Conservation (phyloP, 345 rosid species). For the Acer campestre region DNA sequence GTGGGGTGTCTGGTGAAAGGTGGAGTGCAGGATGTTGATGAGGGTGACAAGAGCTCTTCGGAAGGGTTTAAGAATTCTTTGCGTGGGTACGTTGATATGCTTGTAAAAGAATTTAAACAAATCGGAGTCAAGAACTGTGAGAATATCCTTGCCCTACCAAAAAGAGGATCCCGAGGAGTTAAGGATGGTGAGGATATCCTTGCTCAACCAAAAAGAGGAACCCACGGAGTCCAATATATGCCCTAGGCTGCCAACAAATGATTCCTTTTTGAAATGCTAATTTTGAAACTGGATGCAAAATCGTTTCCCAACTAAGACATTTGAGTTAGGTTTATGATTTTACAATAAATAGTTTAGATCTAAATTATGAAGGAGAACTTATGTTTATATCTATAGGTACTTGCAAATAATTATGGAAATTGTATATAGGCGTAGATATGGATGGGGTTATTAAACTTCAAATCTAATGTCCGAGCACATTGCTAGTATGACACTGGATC, state of each 20-base stretch:
- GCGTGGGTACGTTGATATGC: slow-evolving; percentile 35
- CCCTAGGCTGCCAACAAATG: slow-evolving; percentile 16
- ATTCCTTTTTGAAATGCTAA: slow-evolving; percentile 8
- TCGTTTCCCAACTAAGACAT: slow-evolving; percentile 8
- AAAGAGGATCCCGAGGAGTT: neutral
- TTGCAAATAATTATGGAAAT: neutral
- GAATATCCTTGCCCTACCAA: slow-evolving; percentile 27
- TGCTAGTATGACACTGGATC: neutral
- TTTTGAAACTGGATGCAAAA: slow-evolving; percentile 19
- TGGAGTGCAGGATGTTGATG: slow-evolving; percentile 53
- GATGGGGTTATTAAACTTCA: neutral
- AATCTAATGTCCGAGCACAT: neutral
- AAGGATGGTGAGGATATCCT: neutral
- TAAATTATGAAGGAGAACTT: slow-evolving; percentile 5
- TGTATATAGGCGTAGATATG: slow-evolving; percentile 27
- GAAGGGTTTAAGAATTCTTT: slow-evolving; percentile 42
- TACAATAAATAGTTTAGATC: slow-evolving; percentile 11
- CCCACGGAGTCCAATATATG: neutral
- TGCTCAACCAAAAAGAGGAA: neutral
- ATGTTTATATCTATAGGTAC: slow-evolving; percentile 13
- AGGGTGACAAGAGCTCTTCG: slow-evolving; percentile 48
- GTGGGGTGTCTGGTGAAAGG: slow-evolving; percentile 64
- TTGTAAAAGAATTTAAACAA: slow-evolving; percentile 47
- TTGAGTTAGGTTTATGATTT: slow-evolving; percentile 16
- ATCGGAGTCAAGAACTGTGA: slow-evolving; percentile 54